Evolutionary conservation across 164 flowering plant genomes (phyloP).

Genomic region (Dillenia suffruticosa): DNA sequence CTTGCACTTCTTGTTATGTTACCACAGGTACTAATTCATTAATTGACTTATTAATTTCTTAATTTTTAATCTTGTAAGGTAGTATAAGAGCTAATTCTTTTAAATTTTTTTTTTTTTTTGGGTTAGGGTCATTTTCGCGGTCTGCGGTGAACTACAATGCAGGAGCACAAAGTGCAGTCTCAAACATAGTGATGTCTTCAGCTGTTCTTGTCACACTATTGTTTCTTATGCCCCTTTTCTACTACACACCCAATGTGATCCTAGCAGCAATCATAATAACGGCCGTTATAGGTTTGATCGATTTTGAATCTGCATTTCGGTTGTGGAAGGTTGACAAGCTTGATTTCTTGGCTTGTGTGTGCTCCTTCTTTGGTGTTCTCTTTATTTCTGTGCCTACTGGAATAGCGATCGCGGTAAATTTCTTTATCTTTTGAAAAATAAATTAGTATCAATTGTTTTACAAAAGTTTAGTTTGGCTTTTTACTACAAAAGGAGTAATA

Average conservation of each 20-base stretch:
- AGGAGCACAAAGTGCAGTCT: conserved; percentile 60
- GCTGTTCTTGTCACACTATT: conserved; percentile 61
- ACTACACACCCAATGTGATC: conserved; percentile 63
- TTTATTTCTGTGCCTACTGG: conserved; percentile 69
- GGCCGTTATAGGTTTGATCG: conserved; percentile 66
- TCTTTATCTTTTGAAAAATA: too few relatives aligned
- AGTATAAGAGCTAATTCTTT: not conserved
- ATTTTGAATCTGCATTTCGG: conserved; percentile 39
- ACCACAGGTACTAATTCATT: conserved; percentile 43
- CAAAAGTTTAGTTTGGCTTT: too few relatives aligned
- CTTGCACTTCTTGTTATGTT: conserved; percentile 66
- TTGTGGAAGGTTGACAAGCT: conserved; percentile 75
- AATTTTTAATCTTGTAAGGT: too few relatives aligned
- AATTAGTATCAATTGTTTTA: too few relatives aligned
- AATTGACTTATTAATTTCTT: not conserved
- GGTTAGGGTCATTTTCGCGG: conserved; percentile 67
- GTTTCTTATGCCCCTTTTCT: conserved; percentile 67
- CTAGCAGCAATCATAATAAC: conserved; percentile 66
- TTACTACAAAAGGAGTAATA: too few relatives aligned
- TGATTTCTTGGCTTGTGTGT: conserved; percentile 56
- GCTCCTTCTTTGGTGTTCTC: conserved; percentile 71
- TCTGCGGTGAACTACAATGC: conserved; percentile 79
- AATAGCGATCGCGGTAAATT: too few relatives aligned
- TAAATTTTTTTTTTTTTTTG: not conserved
- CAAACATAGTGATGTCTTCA: conserved; percentile 60